Conservation (phyloP, 352 stramenopile species). For the Globisporangium carolinianum region DNA sequence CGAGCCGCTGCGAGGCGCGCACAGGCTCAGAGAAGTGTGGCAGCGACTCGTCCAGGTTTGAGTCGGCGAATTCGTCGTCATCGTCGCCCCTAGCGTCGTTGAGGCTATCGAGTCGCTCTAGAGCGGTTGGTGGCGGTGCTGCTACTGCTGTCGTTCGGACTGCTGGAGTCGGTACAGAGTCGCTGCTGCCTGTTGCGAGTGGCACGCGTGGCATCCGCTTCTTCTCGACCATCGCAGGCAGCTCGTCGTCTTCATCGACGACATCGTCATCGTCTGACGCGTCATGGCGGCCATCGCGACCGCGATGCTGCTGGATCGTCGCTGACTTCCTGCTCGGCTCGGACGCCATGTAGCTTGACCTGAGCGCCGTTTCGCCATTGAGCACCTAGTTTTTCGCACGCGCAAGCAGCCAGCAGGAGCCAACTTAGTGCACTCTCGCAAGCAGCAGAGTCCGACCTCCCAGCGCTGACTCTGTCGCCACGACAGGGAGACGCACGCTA, state of each 20-base stretch:
- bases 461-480: too few species aligned
- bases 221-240: slow-evolving; percentile 56
- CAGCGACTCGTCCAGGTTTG: slow-evolving; percentile 19
- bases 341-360: slow-evolving; percentile 41
- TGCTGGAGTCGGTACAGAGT: too few species aligned
- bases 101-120: too few species aligned
- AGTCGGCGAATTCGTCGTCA: slow-evolving; percentile 5
- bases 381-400: slow-evolving; percentile 28
- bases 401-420: too few species aligned
- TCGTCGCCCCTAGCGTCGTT: not conserved
- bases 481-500: slow-evolving; percentile 25
- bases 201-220: not conserved
- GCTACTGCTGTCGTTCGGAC: too few species aligned
- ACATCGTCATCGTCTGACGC: not conserved
- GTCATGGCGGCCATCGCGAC: not conserved
- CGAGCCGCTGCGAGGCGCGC: slow-evolving; percentile 2
- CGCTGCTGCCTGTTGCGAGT: too few species aligned
- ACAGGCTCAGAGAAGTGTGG: slow-evolving; percentile 27
- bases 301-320: not conserved
- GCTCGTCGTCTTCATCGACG: slow-evolving; percentile 21
- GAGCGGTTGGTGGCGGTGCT: too few species aligned
- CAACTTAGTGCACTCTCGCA: too few species aligned
- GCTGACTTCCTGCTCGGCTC: not conserved
- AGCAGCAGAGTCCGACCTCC: too few species aligned
- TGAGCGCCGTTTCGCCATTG: slow-evolving; percentile 45